Evolutionary conservation across 1,284 basidiomycete genomes (phyloP), one percentile per base, ranked within the genome.

Genomic region (Fistulinella cinereoalba): DNA sequence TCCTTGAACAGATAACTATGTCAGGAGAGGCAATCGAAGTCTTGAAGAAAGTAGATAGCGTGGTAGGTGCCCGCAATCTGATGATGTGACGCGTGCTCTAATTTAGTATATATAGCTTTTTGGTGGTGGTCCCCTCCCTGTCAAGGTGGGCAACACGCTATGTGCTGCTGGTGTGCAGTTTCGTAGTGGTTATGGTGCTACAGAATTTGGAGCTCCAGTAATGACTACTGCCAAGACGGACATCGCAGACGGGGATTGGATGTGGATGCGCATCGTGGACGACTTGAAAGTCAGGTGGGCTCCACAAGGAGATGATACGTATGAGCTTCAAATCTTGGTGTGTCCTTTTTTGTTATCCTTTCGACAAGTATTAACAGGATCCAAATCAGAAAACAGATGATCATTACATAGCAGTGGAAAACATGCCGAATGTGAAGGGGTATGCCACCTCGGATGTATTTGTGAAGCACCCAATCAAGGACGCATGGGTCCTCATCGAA

Each of bases 401-500:
- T n/a, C 33, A 49, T 5, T 19, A 41, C 2, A 51, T 58, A 22
- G 51, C 57, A 1, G 39, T 67, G 10, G 64, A 69, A 33, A 69
- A 70, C 37, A 12, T 67, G 0, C 41, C 60, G 4, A 64, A 67
- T 27, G 49, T 50, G 9, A 55, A 52, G 34, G 63, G 65, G 10
- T 65, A 62, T 25, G 60, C 64, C 1, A 65, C 63, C 3, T 42
- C 53, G 8, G 65, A 65, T 24, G 18, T 66, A 6, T 67, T 66
- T 16, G 45, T 51, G 13, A 61, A 55, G 33, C 62, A 65, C 28
- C 62, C 62, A 1, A 67, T 66, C 0, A 56, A 61, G 22, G 31
- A 64, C 9, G 15, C 64, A 22, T 64, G 62, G 62, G 50, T 73
- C 22, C 57, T 76, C 34, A 53, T 77, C 37, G 71, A 76, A 39